phyloP scores from a whole-genome alignment of 441 rosid genomes.

The Bruguiera hainesii region DNA sequence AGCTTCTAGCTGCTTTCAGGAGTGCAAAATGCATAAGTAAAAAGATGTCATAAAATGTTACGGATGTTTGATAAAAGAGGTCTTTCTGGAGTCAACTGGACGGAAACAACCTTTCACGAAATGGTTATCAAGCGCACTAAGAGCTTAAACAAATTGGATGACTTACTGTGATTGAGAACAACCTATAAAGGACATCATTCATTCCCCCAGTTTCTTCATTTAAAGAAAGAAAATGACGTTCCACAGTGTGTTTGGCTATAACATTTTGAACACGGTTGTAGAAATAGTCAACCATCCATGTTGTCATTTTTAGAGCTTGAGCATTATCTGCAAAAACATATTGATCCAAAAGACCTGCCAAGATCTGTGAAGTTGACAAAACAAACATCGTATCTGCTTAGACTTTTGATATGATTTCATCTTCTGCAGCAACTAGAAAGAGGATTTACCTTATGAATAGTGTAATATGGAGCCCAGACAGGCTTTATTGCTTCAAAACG shows the following conservation, averaged over 20 bases:
- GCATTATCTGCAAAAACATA: slow-evolving; percentile 39
- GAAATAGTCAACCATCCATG: slow-evolving; percentile 56
- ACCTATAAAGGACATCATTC: slow-evolving; percentile 53
- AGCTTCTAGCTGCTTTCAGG: neutral
- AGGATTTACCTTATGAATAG: slow-evolving; percentile 78
- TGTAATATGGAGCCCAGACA: slow-evolving; percentile 98
- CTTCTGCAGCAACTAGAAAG: neutral
- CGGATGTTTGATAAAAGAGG: too few relatives aligned
- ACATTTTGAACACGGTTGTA: slow-evolving; percentile 51
- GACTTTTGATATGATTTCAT: slow-evolving; percentile 2
- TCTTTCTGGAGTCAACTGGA: slow-evolving; percentile 4
- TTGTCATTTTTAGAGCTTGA: slow-evolving; percentile 43
- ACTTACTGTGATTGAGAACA: slow-evolving; percentile 44
- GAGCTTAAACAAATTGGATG: neutral
- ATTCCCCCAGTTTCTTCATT: slow-evolving; percentile 67
- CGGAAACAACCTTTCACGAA: neutral
- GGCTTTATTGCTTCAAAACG: slow-evolving; percentile 70
- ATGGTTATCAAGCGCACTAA: neutral
- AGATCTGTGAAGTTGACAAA: slow-evolving; percentile 28
- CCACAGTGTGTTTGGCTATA: slow-evolving; percentile 30
- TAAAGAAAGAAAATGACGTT: slow-evolving; percentile 46
- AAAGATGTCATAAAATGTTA: neutral
- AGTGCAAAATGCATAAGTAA: neutral
- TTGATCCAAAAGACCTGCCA: slow-evolving; percentile 62
- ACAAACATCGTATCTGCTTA: neutral